These are phyloP conservation scores for Coriolopsis trogii DNA, from an alignment of 1,284 basidiomycete genomes.

Conservation along the genomic window DNA sequence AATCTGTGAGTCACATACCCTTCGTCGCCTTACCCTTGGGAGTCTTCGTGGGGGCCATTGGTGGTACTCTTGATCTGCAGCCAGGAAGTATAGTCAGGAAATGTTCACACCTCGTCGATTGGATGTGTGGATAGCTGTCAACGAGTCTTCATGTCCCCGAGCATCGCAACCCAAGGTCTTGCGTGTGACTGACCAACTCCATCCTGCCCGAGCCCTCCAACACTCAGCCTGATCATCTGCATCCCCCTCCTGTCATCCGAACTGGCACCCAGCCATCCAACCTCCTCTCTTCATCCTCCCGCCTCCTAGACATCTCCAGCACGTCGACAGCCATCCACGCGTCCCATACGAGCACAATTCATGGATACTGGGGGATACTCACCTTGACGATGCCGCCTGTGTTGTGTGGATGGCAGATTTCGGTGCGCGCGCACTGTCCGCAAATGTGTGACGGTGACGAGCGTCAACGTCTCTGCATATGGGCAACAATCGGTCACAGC, in stretches of 20 bases:
- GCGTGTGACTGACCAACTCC: neutral
- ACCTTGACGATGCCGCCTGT: slow-evolving; percentile 28
- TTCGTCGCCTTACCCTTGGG: slow-evolving; percentile 63
- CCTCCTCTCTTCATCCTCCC: slow-evolving; percentile 10
- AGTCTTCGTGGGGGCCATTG: slow-evolving; percentile 67
- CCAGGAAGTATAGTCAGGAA: neutral
- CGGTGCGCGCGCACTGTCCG: slow-evolving; percentile 13
- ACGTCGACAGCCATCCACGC: slow-evolving; percentile 12
- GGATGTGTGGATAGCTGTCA: too few relatives aligned
- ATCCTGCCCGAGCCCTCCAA: neutral
- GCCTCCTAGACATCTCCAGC: slow-evolving; percentile 2
- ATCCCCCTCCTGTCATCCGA: slow-evolving; percentile 21
- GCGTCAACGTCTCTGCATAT: neutral
- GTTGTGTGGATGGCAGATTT: slow-evolving; percentile 25
- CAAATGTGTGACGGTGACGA: slow-evolving; percentile 17
- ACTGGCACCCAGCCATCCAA: slow-evolving; percentile 20
- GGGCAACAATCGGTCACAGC: neutral
- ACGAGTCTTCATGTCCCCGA: neutral
- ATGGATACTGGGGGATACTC: slow-evolving; percentile 14
- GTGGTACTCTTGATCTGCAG: slow-evolving; percentile 20
- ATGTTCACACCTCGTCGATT: too few relatives aligned
- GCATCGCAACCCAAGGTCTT: too few relatives aligned
- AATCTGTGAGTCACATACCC: slow-evolving; percentile 40
- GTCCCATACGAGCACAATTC: slow-evolving; percentile 15
- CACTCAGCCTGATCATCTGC: neutral